Evolutionary conservation across 768 basidiomycete species (phyloP).

Genomic region (Panaeolus papilionaceus): DNA sequence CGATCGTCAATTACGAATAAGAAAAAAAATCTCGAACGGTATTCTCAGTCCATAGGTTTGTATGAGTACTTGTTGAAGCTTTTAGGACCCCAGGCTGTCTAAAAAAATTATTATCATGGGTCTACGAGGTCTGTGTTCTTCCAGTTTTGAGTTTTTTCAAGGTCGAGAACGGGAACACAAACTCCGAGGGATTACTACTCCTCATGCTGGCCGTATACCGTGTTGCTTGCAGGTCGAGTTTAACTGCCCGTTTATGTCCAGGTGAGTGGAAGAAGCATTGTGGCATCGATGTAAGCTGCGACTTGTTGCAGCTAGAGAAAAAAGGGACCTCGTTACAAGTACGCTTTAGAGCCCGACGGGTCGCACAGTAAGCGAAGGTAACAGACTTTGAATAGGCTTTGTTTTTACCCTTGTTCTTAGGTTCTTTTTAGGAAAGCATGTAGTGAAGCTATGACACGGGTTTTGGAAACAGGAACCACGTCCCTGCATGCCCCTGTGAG

Average conservation of each 20-base stretch:
- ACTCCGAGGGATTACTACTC: constrained; percentile 3
- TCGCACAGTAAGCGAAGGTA: background rate
- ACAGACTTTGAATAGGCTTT: constrained; percentile 12
- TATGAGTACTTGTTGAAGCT: background rate
- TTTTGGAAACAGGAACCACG: constrained; percentile 1
- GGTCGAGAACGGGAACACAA: background rate
- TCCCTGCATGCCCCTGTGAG: background rate
- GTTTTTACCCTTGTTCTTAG: background rate
- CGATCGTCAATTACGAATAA: background rate
- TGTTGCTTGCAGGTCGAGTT: background rate
- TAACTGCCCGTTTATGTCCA: background rate
- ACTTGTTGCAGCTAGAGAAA: background rate
- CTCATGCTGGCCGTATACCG: background rate
- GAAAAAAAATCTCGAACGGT: background rate
- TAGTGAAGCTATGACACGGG: background rate
- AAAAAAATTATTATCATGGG: background rate
- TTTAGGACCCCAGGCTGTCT: background rate
- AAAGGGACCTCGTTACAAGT: constrained; percentile 11
- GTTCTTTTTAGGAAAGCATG: background rate
- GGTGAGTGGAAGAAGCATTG: background rate
- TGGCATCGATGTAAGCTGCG: background rate
- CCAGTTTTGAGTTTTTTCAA: background rate
- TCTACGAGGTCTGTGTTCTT: background rate
- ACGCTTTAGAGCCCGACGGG: background rate
- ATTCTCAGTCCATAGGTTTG: background rate